These are phyloP conservation scores for Fusarium sp. DNA, from an alignment of 2,329 filamentous ascomycete species.

Conservation along the genomic window DNA sequence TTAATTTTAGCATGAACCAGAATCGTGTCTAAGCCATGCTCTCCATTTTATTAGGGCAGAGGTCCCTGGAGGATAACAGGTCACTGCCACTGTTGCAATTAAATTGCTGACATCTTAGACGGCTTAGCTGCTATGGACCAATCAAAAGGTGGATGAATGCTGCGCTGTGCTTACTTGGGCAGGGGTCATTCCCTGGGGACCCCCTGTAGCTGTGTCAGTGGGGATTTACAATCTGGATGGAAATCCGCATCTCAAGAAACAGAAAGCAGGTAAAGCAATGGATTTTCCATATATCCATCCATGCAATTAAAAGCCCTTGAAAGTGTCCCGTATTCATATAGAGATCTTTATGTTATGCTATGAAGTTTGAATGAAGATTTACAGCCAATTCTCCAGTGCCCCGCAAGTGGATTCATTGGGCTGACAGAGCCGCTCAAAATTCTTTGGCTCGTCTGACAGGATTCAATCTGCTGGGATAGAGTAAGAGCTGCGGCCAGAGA, in stretches of 20 bases:
- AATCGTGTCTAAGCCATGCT: background rate
- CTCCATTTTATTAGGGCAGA: too few species aligned
- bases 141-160: background rate
- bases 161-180: background rate
- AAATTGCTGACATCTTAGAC: background rate
- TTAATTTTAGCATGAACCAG: background rate
- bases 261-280: background rate
- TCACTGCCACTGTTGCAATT: too few species aligned
- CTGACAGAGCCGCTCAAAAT: background rate
- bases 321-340: too few species aligned
- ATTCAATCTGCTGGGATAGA: background rate
- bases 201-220: background rate
- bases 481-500: background rate
- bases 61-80: too few species aligned
- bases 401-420: background rate
- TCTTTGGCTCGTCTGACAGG: slow-evolving; percentile 6
- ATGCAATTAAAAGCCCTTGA: too few species aligned
- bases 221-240: background rate
- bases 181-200: background rate
- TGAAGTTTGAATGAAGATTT: background rate
- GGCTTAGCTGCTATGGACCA: background rate
- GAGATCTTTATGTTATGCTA: background rate
- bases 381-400: background rate
- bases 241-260: background rate
- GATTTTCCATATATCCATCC: too few species aligned